These are phyloP conservation scores for Starmerella bombi DNA, from an alignment of 805 yeast genomes.

Conservation along the genomic window DNA sequence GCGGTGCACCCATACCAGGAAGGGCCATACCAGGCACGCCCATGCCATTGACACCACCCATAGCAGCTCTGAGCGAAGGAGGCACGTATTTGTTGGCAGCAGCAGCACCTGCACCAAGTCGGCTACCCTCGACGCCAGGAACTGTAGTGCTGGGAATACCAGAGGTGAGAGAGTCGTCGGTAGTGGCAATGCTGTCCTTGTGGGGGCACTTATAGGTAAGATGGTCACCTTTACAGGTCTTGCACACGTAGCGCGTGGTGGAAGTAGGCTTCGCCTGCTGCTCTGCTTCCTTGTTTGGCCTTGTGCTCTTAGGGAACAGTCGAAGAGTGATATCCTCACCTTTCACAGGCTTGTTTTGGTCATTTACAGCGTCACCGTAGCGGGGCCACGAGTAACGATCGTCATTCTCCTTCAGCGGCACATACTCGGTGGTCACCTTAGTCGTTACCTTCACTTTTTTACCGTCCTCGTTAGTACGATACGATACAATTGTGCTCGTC, in stretches of 20 bases:
- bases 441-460: conserved; percentile 81
- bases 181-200: conserved; percentile 47
- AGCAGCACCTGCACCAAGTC: conserved; percentile 29
- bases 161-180: conserved; percentile 28
- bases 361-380: conserved; percentile 46
- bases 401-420: conserved; percentile 79
- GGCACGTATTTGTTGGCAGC: conserved; percentile 48
- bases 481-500: conserved; percentile 56
- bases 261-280: conserved; percentile 36
- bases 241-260: conserved; percentile 44
- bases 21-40: conserved; percentile 27
- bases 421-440: conserved; percentile 60
- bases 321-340: conserved; percentile 13
- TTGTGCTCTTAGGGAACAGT: conserved; percentile 12
- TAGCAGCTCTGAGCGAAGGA: conserved; percentile 43
- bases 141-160: neutral
- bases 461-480: conserved; percentile 52
- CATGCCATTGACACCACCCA: conserved; percentile 23
- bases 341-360: conserved; percentile 35
- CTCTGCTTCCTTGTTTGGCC: conserved; percentile 34
- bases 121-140: conserved; percentile 31
- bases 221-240: conserved; percentile 89
- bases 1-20: conserved; percentile 29
- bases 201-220: conserved; percentile 91
- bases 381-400: conserved; percentile 75